A percentile compares a stretch with the other conserved stretches of the same genome.
These are phyloP conservation scores for Blastobotrys elegans DNA, from an alignment of 1,139 yeast species.

Conservation along the genomic window DNA sequence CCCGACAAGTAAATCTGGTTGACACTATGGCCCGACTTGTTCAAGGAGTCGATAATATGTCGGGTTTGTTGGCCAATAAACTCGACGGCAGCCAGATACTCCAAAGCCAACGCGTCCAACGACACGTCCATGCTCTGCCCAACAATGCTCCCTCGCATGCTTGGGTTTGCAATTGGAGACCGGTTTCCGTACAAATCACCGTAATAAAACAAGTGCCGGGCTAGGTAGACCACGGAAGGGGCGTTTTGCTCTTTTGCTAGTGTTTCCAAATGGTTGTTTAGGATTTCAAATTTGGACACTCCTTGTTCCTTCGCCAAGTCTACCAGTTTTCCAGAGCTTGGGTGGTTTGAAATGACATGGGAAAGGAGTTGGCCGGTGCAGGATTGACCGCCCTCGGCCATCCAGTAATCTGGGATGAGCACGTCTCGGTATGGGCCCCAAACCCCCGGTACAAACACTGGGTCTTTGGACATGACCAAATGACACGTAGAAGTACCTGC, in stretches of 20 bases:
- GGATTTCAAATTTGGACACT: slow-evolving; percentile 73
- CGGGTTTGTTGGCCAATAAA: slow-evolving; percentile 97
- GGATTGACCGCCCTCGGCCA: slow-evolving; percentile 99
- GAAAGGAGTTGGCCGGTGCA: slow-evolving; percentile 93
- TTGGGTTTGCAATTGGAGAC: slow-evolving; percentile 92
- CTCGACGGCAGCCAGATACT: slow-evolving; percentile 90
- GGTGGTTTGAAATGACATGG: slow-evolving; percentile 85
- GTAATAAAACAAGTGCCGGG: slow-evolving; percentile 81
- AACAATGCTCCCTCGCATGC: slow-evolving; percentile 87
- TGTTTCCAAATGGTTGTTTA: slow-evolving; percentile 68
- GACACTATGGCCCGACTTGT: slow-evolving; percentile 70
- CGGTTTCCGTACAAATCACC: slow-evolving; percentile 97
- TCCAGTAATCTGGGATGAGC: slow-evolving; percentile 82
- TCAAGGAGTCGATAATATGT: slow-evolving; percentile 86
- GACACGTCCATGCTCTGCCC: slow-evolving; percentile 92
- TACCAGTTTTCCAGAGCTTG: slow-evolving; percentile 71
- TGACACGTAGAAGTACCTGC: slow-evolving; percentile 99
- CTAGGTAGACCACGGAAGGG: slow-evolving; percentile 73
- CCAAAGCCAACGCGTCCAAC: slow-evolving; percentile 75
- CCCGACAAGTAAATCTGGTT: slow-evolving; percentile 84
- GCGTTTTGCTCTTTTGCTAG: slow-evolving; percentile 52
- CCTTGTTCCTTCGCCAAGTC: slow-evolving; percentile 57
- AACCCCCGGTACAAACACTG: slow-evolving; percentile 90
- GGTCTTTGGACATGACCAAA: slow-evolving; percentile 76
- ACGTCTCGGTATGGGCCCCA: slow-evolving; percentile 99